phyloP scores from a whole-genome alignment of 2,329 filamentous ascomycete species.

The Scleromitrula shiraiana region DNA sequence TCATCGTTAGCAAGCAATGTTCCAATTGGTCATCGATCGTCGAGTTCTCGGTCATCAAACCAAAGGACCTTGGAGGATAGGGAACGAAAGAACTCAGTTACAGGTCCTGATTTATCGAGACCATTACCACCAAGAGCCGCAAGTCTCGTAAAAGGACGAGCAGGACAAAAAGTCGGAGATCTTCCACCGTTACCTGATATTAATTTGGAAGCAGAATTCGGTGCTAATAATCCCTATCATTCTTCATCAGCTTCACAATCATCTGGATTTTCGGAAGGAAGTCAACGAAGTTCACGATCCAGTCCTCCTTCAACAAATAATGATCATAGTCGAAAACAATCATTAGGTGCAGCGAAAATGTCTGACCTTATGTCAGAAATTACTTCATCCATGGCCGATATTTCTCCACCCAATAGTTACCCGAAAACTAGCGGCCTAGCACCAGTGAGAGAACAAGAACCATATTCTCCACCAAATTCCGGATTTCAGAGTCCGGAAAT shows the following conservation, averaged over 20 bases:
- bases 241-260: slow-evolving; percentile 55
- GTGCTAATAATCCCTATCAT: slow-evolving; percentile 56
- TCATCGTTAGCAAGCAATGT: background rate
- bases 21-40: background rate
- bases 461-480: slow-evolving; percentile 9
- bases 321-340: slow-evolving; percentile 30
- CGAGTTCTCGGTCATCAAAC: background rate
- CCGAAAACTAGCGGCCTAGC: background rate
- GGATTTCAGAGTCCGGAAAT: slow-evolving; percentile 25
- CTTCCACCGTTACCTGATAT: slow-evolving; percentile 29
- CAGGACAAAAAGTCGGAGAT: slow-evolving; percentile 17
- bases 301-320: slow-evolving; percentile 40
- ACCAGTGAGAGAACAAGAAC: slow-evolving; percentile 5
- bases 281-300: slow-evolving; percentile 54
- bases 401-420: background rate
- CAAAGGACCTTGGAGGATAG: slow-evolving; percentile 1
- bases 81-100: slow-evolving; percentile 20
- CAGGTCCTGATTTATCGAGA: slow-evolving; percentile 25
- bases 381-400: slow-evolving; percentile 39
- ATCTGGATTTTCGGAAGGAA: slow-evolving; percentile 52
- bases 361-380: slow-evolving; percentile 49
- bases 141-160: slow-evolving; percentile 23
- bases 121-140: slow-evolving; percentile 26
- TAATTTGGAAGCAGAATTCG: slow-evolving; percentile 53
- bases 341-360: slow-evolving; percentile 34